Base-by-base conservation (phyloP, 2,329 filamentous ascomycete genomes). In the Xylariaceae sp. region DNA sequence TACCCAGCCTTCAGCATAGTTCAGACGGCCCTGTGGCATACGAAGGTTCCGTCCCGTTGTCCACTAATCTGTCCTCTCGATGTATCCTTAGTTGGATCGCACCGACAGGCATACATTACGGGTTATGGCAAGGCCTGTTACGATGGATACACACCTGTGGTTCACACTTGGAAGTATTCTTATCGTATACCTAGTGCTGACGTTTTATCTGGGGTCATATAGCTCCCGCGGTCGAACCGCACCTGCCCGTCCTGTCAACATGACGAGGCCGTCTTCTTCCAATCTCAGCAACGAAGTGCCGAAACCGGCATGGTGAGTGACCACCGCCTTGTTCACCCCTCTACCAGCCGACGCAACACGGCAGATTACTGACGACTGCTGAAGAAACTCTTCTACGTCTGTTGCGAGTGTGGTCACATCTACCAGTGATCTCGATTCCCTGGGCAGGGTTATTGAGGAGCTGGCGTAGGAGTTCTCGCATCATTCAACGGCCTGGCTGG, bases 231-330 rank as follows among this genome's bases (percentile, higher is more conserved):
- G 57, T 83, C 88, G 55, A 86, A 88, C 62, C 88, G 85, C 67
- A 75, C 76, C 44, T 98, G 92, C 68, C 88, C 88, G 36, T 76
- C 73, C 53, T 98, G 94, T 72, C 75, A 77, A 51, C 85, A 92
- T 63, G 79, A 81, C 53, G 89, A 97, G 67, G 88, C 89, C 31
- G 94, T 98, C 44, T 98, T 95, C 70, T 98, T 98, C 72, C 92
- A 98, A 70, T 96, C 89, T 46, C 92, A 98, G 63, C 89, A 97
- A 70, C 85, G 92, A 66, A 95, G 85, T 53, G 87, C 88, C 34
- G 89, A 97, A 65, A 98, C 92, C 31, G 92, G 92, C 69, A 98
- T 98, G 92, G 92, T 97, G 67, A 73, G 85, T 57, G 37, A 31
- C 11, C 3, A 14, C 9, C 35, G 16, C 24, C 21, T 7, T 34